Conservation (phyloP, 805 yeast species). For the Ogataea methanolica region DNA sequence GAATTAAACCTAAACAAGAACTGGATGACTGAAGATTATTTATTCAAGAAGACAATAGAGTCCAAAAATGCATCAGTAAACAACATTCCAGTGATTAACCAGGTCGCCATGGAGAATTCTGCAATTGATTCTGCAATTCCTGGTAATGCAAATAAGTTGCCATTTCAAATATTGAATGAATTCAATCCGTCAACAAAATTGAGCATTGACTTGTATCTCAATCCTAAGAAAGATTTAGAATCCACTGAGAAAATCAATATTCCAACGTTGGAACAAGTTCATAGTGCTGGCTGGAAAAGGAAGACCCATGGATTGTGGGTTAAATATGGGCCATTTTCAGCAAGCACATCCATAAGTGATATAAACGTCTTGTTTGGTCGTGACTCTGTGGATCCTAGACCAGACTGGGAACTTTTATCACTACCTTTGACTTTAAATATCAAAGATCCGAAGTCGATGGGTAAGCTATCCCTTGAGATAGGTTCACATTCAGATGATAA, state of each 20-base stretch:
- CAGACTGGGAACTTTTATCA: slow-evolving; percentile 50
- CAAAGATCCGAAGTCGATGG: slow-evolving; percentile 5
- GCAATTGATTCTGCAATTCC: slow-evolving; percentile 7
- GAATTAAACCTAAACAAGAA: slow-evolving; percentile 14
- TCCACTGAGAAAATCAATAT: not conserved
- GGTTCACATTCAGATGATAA: slow-evolving; percentile 7
- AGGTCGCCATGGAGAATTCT: slow-evolving; percentile 12
- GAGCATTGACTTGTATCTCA: not conserved
- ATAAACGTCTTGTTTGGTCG: slow-evolving; percentile 68
- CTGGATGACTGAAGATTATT: slow-evolving; percentile 8
- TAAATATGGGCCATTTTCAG: slow-evolving; percentile 38
- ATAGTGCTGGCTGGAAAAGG: slow-evolving; percentile 41
- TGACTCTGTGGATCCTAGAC: slow-evolving; percentile 74
- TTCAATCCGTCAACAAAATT: slow-evolving; percentile 1
- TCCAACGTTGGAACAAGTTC: slow-evolving; percentile 27
- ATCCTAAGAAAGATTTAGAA: not conserved
- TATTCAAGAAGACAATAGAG: slow-evolving; percentile 12
- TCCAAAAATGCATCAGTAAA: slow-evolving; percentile 3
- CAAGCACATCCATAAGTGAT: slow-evolving; percentile 42
- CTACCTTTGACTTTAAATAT: slow-evolving; percentile 15
- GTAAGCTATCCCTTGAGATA: not conserved
- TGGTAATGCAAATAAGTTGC: slow-evolving; percentile 2
- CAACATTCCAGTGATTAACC: slow-evolving; percentile 3
- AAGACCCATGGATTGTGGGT: slow-evolving; percentile 56
- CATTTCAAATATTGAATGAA: slow-evolving; percentile 5